A percentile compares a stretch with the other conserved stretches of the same genome.
phyloP scores from a whole-genome alignment of 2,329 filamentous ascomycete genomes.

The Trichophaea hybrida region DNA sequence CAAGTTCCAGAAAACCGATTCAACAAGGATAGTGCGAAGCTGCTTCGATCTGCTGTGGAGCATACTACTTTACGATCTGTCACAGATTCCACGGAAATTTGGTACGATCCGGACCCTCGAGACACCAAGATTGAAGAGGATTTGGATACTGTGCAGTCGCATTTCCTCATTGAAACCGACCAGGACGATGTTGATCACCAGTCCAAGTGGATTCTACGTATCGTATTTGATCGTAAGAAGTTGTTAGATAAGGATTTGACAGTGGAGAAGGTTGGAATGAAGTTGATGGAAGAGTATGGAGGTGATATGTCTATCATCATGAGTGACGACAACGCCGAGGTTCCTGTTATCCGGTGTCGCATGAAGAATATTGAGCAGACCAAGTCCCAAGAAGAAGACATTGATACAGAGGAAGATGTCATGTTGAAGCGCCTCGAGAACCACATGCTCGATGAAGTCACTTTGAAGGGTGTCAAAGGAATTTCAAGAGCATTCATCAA shows the following conservation, averaged over 20 bases:
- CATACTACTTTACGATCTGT: constrained; percentile 88
- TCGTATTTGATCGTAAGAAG: constrained; percentile 84
- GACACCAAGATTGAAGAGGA: constrained; percentile 77
- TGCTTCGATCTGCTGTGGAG: constrained; percentile 75
- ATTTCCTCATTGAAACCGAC: constrained; percentile 75
- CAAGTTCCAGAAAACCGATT: constrained; percentile 47
- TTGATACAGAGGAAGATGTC: constrained; percentile 68
- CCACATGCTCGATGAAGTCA: constrained; percentile 80
- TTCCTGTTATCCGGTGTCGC: constrained; percentile 85
- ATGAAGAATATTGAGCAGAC: constrained; percentile 54
- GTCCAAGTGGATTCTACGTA: constrained; percentile 88
- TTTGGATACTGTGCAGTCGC: constrained; percentile 87
- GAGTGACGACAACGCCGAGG: constrained; percentile 94
- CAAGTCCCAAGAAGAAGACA: constrained; percentile 45
- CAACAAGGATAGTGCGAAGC: constrained; percentile 68
- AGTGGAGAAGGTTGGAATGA: constrained; percentile 77
- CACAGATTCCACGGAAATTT: constrained; percentile 84
- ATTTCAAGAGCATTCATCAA: constrained; percentile 90
- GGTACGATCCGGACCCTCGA: constrained; percentile 86
- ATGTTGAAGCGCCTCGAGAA: constrained; percentile 85
- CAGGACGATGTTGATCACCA: constrained; percentile 49
- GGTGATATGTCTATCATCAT: constrained; percentile 83
- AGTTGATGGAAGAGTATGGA: constrained; percentile 78
- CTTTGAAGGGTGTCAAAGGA: constrained; percentile 75
- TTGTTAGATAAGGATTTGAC: constrained; percentile 86